Conservation (phyloP, 2,329 filamentous ascomycete genomes). For the Botrytis fabae region DNA sequence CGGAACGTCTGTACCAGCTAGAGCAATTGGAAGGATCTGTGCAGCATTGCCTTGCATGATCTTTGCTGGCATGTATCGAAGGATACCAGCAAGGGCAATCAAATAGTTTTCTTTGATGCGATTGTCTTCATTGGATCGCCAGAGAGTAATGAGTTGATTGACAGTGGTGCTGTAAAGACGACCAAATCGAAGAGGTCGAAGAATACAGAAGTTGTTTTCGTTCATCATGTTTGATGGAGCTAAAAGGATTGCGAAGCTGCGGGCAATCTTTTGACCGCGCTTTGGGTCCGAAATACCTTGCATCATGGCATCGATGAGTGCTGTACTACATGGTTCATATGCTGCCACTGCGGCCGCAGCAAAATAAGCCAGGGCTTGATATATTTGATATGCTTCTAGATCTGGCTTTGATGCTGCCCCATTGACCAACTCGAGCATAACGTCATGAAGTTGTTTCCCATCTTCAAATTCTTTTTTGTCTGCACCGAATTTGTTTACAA, state of each 20-base stretch:
- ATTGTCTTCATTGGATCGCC: conserved; percentile 22
- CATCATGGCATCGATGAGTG: conserved; percentile 34
- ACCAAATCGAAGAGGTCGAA: conserved; percentile 35
- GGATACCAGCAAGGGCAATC: conserved; percentile 37
- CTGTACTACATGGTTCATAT: conserved; percentile 28
- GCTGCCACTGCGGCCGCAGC: conserved; percentile 34
- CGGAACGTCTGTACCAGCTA: conserved; percentile 35
- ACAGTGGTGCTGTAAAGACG: conserved; percentile 31
- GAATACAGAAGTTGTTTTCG: conserved; percentile 36
- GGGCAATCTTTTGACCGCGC: conserved; percentile 32
- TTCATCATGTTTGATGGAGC: conserved; percentile 35
- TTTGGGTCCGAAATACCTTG: conserved; percentile 27
- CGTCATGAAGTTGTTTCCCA: conserved; percentile 23
- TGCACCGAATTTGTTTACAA: conserved; percentile 39
- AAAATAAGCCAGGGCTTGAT: conserved; percentile 37
- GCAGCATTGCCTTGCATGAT: conserved; percentile 26
- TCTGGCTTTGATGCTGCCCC: conserved; percentile 12
- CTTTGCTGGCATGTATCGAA: conserved; percentile 32
- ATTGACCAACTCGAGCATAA: conserved; percentile 28
- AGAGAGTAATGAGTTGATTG: conserved; percentile 27
- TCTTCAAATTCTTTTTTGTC: conserved; percentile 20
- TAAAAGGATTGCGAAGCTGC: conserved; percentile 37
- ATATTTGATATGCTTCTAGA: conserved; percentile 28
- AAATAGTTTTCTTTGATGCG: conserved; percentile 34
- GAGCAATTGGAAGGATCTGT: conserved; percentile 31